Evolutionary conservation across 1,139 yeast genomes (phyloP).

Genomic region (Dujonia santamariae): DNA sequence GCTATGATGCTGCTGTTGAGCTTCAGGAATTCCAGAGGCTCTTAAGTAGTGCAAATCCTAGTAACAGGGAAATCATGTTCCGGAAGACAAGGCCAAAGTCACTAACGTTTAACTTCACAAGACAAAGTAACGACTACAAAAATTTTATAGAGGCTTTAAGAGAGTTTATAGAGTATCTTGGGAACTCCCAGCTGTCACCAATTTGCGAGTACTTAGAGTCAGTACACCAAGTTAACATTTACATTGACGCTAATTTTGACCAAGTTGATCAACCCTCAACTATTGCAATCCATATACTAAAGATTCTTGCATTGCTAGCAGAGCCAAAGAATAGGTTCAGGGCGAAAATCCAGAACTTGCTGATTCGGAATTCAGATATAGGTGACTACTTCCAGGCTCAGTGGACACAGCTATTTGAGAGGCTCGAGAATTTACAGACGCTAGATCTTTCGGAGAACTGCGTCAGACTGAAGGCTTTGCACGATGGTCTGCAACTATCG

Average conservation of each 20-base stretch:
- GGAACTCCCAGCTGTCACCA: not conserved
- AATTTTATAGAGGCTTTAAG: conserved; percentile 24
- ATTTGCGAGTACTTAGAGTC: conserved; percentile 11
- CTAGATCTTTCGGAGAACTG: conserved; percentile 29
- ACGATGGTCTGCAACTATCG: not conserved
- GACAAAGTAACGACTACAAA: conserved; percentile 28
- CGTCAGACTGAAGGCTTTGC: conserved; percentile 18
- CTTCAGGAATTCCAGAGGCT: conserved; percentile 1
- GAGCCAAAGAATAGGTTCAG: conserved; percentile 15
- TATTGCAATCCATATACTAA: conserved; percentile 24
- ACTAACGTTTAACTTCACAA: conserved; percentile 25
- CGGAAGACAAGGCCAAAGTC: conserved; percentile 21
- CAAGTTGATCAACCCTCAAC: conserved; percentile 27
- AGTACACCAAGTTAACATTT: conserved; percentile 21
- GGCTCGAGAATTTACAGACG: conserved; percentile 19
- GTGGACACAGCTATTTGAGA: conserved; percentile 32
- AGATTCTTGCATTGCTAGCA: conserved; percentile 23
- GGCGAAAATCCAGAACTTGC: conserved; percentile 20
- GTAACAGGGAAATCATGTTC: conserved; percentile 12
- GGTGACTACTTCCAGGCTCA: conserved; percentile 31
- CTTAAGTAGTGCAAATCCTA: not conserved
- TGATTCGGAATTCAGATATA: conserved; percentile 34
- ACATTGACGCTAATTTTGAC: conserved; percentile 27
- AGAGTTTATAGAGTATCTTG: conserved; percentile 13
- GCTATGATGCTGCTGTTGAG: not conserved